Conservation (phyloP, 2,329 filamentous ascomycete species). For the Hypoxylon sp. region DNA sequence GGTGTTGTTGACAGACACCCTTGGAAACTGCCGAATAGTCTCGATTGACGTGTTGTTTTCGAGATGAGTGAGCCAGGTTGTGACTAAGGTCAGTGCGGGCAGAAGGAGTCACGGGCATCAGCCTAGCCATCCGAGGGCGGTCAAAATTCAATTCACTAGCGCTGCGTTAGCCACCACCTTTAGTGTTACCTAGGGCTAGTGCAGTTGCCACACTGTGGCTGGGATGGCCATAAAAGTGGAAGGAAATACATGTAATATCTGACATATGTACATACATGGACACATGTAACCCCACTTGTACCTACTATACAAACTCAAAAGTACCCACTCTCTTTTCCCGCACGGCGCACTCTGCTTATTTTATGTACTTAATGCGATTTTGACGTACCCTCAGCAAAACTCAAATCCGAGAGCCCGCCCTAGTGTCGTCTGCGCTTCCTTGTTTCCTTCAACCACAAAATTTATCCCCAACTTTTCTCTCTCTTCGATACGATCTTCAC, state of each 20-base stretch:
- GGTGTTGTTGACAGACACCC: constrained; percentile 30
- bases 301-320: neutral
- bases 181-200: constrained; percentile 2
- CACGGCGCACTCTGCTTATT: constrained; percentile 6
- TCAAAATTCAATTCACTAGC: constrained; percentile 32
- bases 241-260: too few species aligned
- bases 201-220: constrained; percentile 36
- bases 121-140: constrained; percentile 39
- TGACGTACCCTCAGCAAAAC: constrained; percentile 30
- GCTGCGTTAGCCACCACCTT: neutral
- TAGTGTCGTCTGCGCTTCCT: constrained; percentile 38
- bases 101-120: constrained; percentile 35
- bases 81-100: constrained; percentile 41
- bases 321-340: constrained; percentile 9
- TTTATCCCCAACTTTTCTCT: constrained; percentile 47
- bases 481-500: constrained; percentile 38
- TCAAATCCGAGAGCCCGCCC: constrained; percentile 41
- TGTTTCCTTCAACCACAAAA: constrained; percentile 45
- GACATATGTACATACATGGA: too few species aligned
- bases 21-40: constrained; percentile 38
- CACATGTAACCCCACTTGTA: too few species aligned
- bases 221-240: too few species aligned
- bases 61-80: constrained; percentile 36
- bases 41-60: constrained; percentile 48
- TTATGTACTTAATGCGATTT: constrained; percentile 31